Base-by-base conservation (phyloP, 208 protist genomes). In the Jaenimonas drosophilae region DNA sequence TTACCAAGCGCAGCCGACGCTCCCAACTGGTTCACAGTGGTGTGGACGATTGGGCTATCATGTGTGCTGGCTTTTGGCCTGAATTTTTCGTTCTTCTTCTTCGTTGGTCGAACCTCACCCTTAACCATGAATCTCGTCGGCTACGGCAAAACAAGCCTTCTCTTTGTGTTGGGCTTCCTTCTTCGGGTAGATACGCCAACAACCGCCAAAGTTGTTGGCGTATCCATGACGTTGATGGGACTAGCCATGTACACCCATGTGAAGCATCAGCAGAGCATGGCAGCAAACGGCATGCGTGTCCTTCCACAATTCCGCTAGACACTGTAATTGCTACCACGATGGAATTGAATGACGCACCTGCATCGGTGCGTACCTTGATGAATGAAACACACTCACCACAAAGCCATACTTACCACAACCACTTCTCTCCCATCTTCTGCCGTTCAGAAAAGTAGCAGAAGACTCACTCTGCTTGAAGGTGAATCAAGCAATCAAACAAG, bases 61-160 rank as follows among this genome's bases (percentile, higher is more conserved):
- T 89, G 85, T 63, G 17, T 78, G 4, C 74, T 84, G 48, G 85
- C 80, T 3, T 93, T 93, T 56, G 69, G 75, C n/a, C 75, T 90
- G n/a, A 90, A 90, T 54, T 86, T 93, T 56, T 88, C 77, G 3
- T 93, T 93, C 62, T 93, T 93, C 41, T 49, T 90, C 16, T 75
- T 87, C 45, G 77, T 84, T 5, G 68, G 77, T 3, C 68, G 79
- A 57, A 93, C 85, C 7, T 90, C 80, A 2, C 74, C 80, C 30
- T 64, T 88, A n/a, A 86, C 75, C 41, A 75, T 84, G 60, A 93
- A 93, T 51, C 65, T 93, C 27, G 49, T 86, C 0, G 80, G 79
- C 17, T 89, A 93, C 59, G 44, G 89, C 28, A 93, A 93, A 49
- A 90, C 80, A 3, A 44, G 45, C 24, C 57, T 93, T 1, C 75